Evolutionary conservation across 768 basidiomycete species (phyloP).

Genomic region (Pholiota conissans): DNA sequence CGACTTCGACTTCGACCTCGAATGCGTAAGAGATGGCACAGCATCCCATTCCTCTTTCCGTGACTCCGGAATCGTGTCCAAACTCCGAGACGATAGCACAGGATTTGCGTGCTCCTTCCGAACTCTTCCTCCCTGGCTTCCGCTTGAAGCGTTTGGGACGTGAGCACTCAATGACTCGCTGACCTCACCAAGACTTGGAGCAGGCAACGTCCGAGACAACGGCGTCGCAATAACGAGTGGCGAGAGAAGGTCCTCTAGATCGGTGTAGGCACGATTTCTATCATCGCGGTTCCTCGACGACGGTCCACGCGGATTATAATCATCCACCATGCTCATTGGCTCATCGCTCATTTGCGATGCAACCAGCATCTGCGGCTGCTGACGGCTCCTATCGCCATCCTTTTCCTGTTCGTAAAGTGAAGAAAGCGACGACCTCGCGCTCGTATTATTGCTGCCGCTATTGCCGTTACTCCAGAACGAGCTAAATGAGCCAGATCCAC

Average conservation of each 20-base stretch:
- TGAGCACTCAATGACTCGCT: neutral
- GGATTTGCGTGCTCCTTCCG: slow-evolving; percentile 31
- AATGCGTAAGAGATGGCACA: no score
- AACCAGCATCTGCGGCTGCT: neutral
- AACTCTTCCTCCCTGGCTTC: neutral
- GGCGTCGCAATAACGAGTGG: slow-evolving; percentile 37
- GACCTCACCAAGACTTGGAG: neutral
- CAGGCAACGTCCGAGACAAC: neutral
- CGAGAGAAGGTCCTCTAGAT: slow-evolving; percentile 27
- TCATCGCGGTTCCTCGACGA: neutral
- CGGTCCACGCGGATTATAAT: neutral
- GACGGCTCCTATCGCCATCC: no score
- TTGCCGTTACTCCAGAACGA: neutral
- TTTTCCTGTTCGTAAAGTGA: no score
- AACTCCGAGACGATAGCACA: slow-evolving; percentile 27
- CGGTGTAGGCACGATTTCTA: neutral
- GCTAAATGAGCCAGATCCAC: no score
- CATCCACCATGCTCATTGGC: slow-evolving; percentile 32
- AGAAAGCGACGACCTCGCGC: neutral
- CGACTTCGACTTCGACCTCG: neutral
- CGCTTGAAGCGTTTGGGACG: neutral
- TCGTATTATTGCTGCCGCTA: neutral
- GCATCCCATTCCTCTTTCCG: neutral
- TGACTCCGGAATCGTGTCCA: slow-evolving; percentile 41
- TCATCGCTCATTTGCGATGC: slow-evolving; percentile 40